Base-by-base conservation (phyloP, 495 filamentous ascomycete species). In the Trichodelitschia bisporula region DNA sequence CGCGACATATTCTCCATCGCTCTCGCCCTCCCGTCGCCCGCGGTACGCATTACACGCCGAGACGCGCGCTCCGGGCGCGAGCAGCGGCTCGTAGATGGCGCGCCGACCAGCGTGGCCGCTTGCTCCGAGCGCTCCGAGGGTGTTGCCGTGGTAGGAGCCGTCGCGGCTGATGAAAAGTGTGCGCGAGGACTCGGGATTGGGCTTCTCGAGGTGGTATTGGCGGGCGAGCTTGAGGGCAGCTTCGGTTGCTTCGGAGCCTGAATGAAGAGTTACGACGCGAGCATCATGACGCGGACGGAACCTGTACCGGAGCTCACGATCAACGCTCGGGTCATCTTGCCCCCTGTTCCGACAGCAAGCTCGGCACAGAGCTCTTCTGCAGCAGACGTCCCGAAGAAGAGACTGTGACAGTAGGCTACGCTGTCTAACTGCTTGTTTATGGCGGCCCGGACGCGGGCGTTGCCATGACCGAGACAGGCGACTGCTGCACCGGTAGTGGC, bases 221-320 rank as follows among this genome's bases (percentile, higher is more conserved):
- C 64, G 51, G 17, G 66, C 57, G 3, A 75, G 42, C 37, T 77
- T 77, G 30, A 74, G 44, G 5, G 72, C 63, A 3, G 66, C 65
- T 39, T 79, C 72, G 33, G 72, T 59, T 4, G 72, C 71, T 50
- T 77, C 72, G 19, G 64, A 71, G 3, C 72, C 71, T 70, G 36
- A 1, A 36, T 12, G 4, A 20, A 4, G 35, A 8, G 20, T 29
- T 29, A 14, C n/a, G n/a, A n/a, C n/a, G n/a, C n/a, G n/a, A n/a
- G n/a, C n/a, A n/a, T n/a, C n/a, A n/a, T n/a, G n/a, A n/a, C n/a
- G n/a, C n/a, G n/a, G n/a, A n/a, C n/a, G n/a, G n/a, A n/a, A n/a
- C n/a, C 21, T 24, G 21, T 38, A 73, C 73, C 74, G 3, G 69
- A 76, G 53, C 55, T 55, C 30, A 56, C 53, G 17, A 66, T 48